Percentiles rank a stretch among this genome's conserved stretches.
Conservation (phyloP, 164 flowering plant species). For the Aristolochia fimbriata region DNA sequence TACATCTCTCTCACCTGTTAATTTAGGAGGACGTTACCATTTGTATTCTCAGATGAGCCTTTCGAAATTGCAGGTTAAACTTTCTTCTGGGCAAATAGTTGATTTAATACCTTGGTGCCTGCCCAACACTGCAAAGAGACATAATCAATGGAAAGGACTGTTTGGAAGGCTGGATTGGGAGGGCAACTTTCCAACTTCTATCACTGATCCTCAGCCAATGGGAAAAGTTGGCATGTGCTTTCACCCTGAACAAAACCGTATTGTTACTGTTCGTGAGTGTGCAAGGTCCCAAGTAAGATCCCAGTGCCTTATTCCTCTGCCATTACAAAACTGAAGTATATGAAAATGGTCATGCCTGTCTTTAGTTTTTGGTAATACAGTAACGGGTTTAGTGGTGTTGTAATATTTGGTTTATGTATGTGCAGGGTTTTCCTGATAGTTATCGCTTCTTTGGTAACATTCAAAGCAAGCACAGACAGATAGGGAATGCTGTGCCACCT, state of each 20-base stretch:
- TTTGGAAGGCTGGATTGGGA: conserved; percentile 96
- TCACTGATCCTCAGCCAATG: conserved; percentile 96
- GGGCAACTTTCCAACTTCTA: conserved; percentile 90
- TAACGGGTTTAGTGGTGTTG: neutral
- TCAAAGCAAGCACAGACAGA: conserved; percentile 70
- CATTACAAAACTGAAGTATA: neutral
- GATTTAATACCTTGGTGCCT: conserved; percentile 94
- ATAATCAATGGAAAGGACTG: conserved; percentile 91
- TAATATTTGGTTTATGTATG: neutral
- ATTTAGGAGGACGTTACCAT: neutral
- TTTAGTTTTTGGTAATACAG: neutral
- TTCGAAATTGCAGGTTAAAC: conserved; percentile 36
- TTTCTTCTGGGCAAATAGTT: conserved; percentile 69
- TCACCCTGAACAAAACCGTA: conserved; percentile 92
- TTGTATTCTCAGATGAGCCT: neutral
- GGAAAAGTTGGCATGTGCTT: conserved; percentile 98
- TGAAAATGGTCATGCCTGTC: neutral
- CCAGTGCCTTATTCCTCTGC: neutral
- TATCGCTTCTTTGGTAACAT: conserved; percentile 62
- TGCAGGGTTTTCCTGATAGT: conserved; percentile 81
- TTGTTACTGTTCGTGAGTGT: conserved; percentile 90
- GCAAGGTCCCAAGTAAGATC: conserved; percentile 82
- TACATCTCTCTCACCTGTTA: neutral
- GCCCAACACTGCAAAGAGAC: conserved; percentile 85
- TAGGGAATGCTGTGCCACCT: conserved; percentile 91